These are phyloP conservation scores for Fomitopsis betulina DNA, from an alignment of 1,284 basidiomycete species.

Conservation along the genomic window DNA sequence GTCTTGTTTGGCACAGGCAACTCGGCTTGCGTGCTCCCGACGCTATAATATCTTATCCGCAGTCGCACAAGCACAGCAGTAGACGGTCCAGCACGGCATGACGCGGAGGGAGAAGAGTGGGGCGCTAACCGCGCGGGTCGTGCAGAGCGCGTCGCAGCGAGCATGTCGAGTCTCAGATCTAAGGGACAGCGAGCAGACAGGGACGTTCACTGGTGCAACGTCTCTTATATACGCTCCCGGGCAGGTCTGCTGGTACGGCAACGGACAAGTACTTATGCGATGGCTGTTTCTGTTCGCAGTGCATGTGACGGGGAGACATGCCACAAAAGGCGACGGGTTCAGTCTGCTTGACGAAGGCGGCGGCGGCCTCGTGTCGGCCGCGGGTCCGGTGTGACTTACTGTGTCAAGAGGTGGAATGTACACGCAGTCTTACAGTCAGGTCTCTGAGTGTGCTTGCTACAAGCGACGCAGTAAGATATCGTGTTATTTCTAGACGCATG, in stretches of 20 bases:
- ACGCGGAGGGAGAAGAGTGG: neutral
- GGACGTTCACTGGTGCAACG: neutral
- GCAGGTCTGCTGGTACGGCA: neutral
- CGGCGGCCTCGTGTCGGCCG: neutral
- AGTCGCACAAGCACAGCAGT: conserved; percentile 4
- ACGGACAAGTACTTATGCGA: neutral
- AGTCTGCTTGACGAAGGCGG: neutral
- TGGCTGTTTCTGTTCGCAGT: conserved; percentile 3
- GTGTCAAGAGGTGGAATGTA: neutral
- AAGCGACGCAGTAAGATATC: neutral
- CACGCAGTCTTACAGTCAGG: neutral
- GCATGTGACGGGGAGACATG: conserved; percentile 5
- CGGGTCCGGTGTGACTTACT: neutral
- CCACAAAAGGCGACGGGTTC: conserved; percentile 6
- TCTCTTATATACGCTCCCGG: neutral
- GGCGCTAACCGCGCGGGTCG: neutral
- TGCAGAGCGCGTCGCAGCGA: conserved; percentile 2
- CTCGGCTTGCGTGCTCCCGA: conserved; percentile 14
- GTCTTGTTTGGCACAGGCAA: conserved; percentile 30
- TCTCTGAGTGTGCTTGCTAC: neutral
- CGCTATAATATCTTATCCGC: conserved; percentile 20
- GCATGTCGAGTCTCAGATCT: neutral
- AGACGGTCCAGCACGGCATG: neutral
- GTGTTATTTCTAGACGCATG: too few relatives aligned
- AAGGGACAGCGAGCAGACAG: neutral